Conservation (phyloP, 495 filamentous ascomycete genomes). For the Cryomyces minteri region DNA sequence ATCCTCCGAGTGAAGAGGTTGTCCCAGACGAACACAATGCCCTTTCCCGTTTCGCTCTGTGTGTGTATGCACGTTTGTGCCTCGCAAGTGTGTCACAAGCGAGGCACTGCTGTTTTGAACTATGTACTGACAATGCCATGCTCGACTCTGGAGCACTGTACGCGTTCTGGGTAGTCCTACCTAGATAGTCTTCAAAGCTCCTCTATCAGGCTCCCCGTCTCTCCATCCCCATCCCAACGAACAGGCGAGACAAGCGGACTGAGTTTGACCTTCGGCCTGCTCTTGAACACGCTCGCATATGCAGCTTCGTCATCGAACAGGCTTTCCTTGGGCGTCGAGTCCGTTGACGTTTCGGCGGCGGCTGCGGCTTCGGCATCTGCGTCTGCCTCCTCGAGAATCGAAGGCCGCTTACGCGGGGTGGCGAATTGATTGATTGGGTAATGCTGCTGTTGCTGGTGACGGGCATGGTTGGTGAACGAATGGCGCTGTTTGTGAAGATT, state of each 20-base stretch:
- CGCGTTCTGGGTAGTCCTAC: no score
- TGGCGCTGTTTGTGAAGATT: conserved; percentile 2
- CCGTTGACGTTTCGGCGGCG: conserved; percentile 10
- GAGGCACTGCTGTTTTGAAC: no score
- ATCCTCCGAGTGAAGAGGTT: no score
- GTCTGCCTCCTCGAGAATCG: conserved; percentile 8
- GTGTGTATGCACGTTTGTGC: no score
- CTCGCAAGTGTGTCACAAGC: no score
- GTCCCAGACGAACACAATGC: no score
- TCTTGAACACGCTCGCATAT: conserved; percentile 75
- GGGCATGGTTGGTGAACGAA: conserved; percentile 12
- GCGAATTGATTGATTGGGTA: conserved; percentile 45
- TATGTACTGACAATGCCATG: no score
- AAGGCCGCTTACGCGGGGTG: conserved; percentile 18
- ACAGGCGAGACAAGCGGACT: conserved; percentile 50
- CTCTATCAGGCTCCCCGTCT: no score
- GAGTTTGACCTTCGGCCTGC: conserved; percentile 55
- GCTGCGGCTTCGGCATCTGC: conserved; percentile 14
- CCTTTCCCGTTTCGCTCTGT: no score
- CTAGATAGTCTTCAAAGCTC: no score
- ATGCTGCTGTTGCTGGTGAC: conserved; percentile 25
- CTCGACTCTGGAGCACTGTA: no score
- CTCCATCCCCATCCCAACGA: no score
- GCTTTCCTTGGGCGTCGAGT: conserved; percentile 34
- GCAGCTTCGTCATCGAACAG: conserved; percentile 51